Evolutionary conservation across 2,329 filamentous ascomycete genomes (phyloP), one percentile per base, ranked within the genome.

Genomic region (Neonectria hederae): DNA sequence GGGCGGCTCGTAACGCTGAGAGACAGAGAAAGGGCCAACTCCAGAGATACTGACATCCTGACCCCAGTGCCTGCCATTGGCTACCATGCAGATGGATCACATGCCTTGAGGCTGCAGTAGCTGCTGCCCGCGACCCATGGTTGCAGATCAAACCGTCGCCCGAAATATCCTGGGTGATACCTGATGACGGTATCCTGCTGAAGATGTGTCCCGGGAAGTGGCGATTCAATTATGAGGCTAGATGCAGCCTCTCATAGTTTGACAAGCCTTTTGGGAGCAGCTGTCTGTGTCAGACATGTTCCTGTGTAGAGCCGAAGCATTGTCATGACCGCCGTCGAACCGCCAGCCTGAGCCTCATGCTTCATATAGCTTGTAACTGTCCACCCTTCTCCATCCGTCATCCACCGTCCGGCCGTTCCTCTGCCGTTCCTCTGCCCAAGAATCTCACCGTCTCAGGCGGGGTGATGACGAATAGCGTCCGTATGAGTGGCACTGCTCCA

Each of bases 41-140:
- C 30, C 48, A 28, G 42, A 51, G 40, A 21, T 42, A 42, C 38
- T 42, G n/a, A 42, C 38, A 49, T 40, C 30, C 54, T 56, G 67
- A 59, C 32, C 59, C 42, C 46, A 46, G 51, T 35, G 65, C 49
- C 62, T 51, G 52, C 58, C 60, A 71, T 73, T 73, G 69, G 68
- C 63, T 70, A 66, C 68, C 71, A 65, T 63, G 59, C 66, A 59
- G 62, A 66, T 71, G 68, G 66, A 68, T 72, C 68, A 71, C 68
- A 73, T 69, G 69, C 52, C 26, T 62, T 56, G 57, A 63, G 19
- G 40, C 57, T 56, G 57, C 63, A 62, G 62, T 62, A 65, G 48
- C 58, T 30, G 58, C 49, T 54, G 52, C 45, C 28, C 57, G 30
- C 45, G 38, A 53, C 62, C 32, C 45, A 52, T 56, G 53, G 32